Evolutionary conservation across 2,329 filamentous ascomycete genomes (phyloP).

Genomic region (Golovinomyces cichoracearum): DNA sequence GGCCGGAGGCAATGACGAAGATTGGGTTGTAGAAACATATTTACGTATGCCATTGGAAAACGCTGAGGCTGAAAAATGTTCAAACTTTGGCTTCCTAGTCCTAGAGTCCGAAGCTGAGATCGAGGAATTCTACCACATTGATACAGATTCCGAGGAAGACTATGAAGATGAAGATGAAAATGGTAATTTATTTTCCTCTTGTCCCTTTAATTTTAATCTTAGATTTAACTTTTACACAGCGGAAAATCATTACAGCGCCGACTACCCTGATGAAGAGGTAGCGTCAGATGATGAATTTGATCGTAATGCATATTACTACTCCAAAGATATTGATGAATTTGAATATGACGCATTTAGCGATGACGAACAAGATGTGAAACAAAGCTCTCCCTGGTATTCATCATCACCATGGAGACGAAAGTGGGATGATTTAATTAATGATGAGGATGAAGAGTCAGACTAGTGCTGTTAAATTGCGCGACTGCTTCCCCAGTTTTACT

Average conservation of each 20-base stretch:
- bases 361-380: conserved; percentile 8
- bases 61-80: conserved; percentile 21
- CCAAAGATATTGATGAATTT: conserved; percentile 14
- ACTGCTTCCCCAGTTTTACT: no score
- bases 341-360: conserved; percentile 4
- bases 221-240: conserved; percentile 19
- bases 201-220: neutral
- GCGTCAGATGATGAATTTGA: conserved; percentile 42
- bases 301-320: conserved; percentile 27
- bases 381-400: conserved; percentile 11
- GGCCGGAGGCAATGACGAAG: conserved; percentile 21
- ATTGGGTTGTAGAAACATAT: conserved; percentile 40
- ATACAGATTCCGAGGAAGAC: conserved; percentile 36
- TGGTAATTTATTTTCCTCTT: conserved; percentile 23
- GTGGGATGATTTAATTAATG: conserved; percentile 2
- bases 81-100: conserved; percentile 20
- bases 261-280: conserved; percentile 60
- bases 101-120: conserved; percentile 17
- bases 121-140: conserved; percentile 32
- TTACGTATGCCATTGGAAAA: conserved; percentile 30
- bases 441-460: neutral
- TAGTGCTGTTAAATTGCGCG: no score
- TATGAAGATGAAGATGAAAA: conserved; percentile 39
- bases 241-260: conserved; percentile 53
- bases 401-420: conserved; percentile 1